Evolutionary conservation across 306 rosid species (phyloP).

Genomic region (Abrus pulchellus): DNA sequence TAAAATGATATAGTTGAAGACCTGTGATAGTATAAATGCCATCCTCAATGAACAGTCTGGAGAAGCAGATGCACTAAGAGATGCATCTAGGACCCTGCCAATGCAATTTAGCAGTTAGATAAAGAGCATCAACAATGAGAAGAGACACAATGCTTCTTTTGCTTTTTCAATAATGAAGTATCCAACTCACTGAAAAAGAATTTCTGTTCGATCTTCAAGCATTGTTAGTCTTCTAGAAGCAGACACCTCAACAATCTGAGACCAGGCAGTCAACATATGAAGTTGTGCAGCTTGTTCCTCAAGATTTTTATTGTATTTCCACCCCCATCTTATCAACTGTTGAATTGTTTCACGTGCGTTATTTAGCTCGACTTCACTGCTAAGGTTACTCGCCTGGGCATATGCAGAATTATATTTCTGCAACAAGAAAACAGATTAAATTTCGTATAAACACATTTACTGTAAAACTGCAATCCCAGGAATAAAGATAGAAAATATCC

Average conservation of each 20-base stretch:
- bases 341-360: slow-evolving; percentile 82
- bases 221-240: slow-evolving; percentile 84
- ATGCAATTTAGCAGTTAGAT: slow-evolving; percentile 44
- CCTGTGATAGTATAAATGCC: slow-evolving; percentile 95
- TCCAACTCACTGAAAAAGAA: slow-evolving; percentile 83
- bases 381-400: slow-evolving; percentile 70
- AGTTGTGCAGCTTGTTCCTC: slow-evolving; percentile 99
- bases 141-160: slow-evolving; percentile 6
- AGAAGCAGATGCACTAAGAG: slow-evolving; percentile 92
- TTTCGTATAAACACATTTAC: slow-evolving; percentile 27
- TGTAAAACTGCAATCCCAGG: slow-evolving; percentile 15
- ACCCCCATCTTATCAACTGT: slow-evolving; percentile 96
- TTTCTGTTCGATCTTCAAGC: slow-evolving; percentile 87
- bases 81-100: slow-evolving; percentile 82
- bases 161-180: slow-evolving; percentile 30
- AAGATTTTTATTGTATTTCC: slow-evolving; percentile 96
- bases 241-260: slow-evolving; percentile 97
- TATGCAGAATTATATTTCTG: slow-evolving; percentile 79
- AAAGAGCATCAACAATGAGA: slow-evolving; percentile 19
- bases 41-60: slow-evolving; percentile 94
- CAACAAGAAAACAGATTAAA: slow-evolving; percentile 45
- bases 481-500: slow-evolving; percentile 19
- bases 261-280: slow-evolving; percentile 97
- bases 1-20: slow-evolving; percentile 38
- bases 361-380: slow-evolving; percentile 77